Conservation (phyloP, 805 yeast species). For the Candida silvicultrix region DNA sequence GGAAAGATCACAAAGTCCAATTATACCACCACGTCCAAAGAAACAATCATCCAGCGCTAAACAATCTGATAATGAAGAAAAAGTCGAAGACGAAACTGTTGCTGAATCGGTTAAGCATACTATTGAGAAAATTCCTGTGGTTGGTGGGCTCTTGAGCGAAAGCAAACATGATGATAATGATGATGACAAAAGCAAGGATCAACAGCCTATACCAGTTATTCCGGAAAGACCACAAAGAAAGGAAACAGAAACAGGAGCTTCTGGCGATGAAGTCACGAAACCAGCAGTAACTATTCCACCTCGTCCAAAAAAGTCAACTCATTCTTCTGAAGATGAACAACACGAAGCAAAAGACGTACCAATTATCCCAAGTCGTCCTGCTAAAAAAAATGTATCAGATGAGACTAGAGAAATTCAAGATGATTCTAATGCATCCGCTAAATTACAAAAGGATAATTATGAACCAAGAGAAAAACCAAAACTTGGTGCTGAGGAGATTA, state of each 20-base stretch:
- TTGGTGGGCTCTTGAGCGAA: conserved; percentile 5
- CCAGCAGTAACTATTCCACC: conserved; percentile 4
- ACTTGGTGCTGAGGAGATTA: background rate
- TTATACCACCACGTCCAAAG: conserved; percentile 3
- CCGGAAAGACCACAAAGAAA: background rate
- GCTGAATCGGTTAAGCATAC: conserved; percentile 7
- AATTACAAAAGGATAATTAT: background rate
- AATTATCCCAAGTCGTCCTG: background rate
- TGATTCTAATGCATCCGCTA: background rate
- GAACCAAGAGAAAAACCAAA: background rate
- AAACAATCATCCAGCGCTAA: conserved; percentile 8
- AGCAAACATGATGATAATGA: background rate
- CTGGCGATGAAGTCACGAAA: too few species aligned
- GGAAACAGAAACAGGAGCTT: too few species aligned
- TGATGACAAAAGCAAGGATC: background rate
- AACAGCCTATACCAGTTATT: background rate
- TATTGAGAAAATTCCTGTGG: conserved; percentile 8
- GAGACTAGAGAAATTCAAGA: background rate
- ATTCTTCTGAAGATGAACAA: background rate
- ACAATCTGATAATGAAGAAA: background rate
- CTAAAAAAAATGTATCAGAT: background rate
- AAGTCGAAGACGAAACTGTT: conserved; percentile 3
- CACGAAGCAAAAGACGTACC: background rate
- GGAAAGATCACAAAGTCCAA: background rate
- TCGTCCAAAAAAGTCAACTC: conserved; percentile 15